Conservation (phyloP, 2,329 filamentous ascomycete genomes). For the Parasarocladium wereldwijsianum region DNA sequence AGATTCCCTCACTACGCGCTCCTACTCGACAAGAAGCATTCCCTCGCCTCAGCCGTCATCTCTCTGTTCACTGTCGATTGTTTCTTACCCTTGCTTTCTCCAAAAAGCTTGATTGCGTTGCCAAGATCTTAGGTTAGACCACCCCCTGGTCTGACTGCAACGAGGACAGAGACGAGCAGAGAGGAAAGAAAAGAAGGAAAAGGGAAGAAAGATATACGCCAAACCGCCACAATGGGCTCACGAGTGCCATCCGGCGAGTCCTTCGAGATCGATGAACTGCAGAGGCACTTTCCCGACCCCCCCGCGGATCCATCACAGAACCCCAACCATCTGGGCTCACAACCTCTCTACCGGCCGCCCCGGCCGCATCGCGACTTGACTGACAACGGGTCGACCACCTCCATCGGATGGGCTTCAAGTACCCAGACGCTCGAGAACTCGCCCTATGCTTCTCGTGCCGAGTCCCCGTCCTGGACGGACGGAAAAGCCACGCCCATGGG, state of each 20-base stretch:
- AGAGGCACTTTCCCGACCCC: constrained; percentile 3
- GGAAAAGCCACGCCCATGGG: constrained; percentile 1
- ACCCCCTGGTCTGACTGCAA: too few species aligned
- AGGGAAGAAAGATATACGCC: too few species aligned
- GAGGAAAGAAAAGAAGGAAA: too few species aligned
- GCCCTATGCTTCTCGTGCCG: constrained; percentile 3
- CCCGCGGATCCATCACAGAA: too few species aligned
- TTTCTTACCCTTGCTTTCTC: too few species aligned
- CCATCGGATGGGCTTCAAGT: constrained; percentile 5
- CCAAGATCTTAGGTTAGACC: too few species aligned
- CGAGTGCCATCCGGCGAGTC: constrained; percentile 3
- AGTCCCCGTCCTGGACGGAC: constrained; percentile 3
- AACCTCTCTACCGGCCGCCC: constrained; percentile 1
- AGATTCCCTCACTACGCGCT: too few species aligned
- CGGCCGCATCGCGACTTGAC: constrained; percentile 3
- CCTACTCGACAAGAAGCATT: too few species aligned
- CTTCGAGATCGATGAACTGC: constrained; percentile 4
- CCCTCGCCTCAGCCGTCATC: too few species aligned
- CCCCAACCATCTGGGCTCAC: not conserved
- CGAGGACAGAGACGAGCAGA: too few species aligned
- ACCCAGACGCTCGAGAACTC: constrained; percentile 5
- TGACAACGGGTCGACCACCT: constrained; percentile 2
- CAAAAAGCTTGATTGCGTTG: too few species aligned
- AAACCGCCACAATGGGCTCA: constrained; percentile 3
- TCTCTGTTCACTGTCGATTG: too few species aligned